Conservation (phyloP, 164 flowering plant genomes). For the Protea cynaroides region DNA sequence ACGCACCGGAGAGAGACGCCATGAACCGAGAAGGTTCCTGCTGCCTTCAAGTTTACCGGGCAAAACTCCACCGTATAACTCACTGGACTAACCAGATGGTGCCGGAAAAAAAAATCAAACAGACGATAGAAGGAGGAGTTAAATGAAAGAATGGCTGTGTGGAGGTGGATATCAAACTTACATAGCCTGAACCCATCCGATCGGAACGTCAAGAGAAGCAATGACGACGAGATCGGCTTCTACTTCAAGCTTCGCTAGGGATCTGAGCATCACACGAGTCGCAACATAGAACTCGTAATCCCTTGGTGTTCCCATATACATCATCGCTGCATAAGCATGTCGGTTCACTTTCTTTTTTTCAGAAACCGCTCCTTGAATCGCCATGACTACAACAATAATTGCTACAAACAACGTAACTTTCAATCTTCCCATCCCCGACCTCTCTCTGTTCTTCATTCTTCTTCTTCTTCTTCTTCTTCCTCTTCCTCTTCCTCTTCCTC, state of each 20-base stretch:
- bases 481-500: no score
- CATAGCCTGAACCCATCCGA: conserved; percentile 73
- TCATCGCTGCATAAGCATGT: conserved; percentile 92
- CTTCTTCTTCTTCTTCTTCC: neutral
- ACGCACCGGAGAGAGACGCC: no score
- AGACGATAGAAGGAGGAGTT: neutral
- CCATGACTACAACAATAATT: neutral
- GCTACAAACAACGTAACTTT: neutral
- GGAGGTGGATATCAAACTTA: conserved; percentile 27
- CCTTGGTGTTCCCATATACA: conserved; percentile 98
- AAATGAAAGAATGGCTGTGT: no score
- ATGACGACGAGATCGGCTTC: conserved; percentile 89
- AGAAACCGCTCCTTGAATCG: conserved; percentile 1
- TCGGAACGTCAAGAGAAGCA: conserved; percentile 86
- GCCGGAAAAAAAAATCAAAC: neutral
- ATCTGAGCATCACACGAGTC: conserved; percentile 76
- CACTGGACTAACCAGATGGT: neutral
- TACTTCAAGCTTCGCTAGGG: conserved; percentile 44
- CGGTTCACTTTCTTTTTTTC: conserved; percentile 17
- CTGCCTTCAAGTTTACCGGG: neutral
- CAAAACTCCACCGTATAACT: neutral
- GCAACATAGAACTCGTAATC: conserved; percentile 97
- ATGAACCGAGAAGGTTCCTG: no score
- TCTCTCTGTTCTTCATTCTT: neutral
- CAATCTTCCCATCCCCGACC: neutral